Evolutionary conservation across 2,329 filamentous ascomycete species (phyloP).

Genomic region (Chrysoporthe deuterocubensis): DNA sequence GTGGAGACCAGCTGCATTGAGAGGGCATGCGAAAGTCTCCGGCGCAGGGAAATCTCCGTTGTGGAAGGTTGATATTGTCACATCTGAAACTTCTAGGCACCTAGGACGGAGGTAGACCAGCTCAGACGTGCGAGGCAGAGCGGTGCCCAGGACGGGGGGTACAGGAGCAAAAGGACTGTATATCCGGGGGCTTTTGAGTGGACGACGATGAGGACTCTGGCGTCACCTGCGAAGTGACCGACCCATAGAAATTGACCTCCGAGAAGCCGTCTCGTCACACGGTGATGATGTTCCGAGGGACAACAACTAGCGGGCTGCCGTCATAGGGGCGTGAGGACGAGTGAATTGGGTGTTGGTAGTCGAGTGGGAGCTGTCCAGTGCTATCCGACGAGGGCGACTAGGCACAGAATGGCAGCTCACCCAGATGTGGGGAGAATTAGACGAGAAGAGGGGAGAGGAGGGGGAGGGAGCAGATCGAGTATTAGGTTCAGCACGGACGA

Average conservation of each 20-base stretch:
- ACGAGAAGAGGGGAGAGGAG: background rate
- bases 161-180: constrained; percentile 13
- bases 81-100: constrained; percentile 3
- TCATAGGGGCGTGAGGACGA: background rate
- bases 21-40: constrained; percentile 17
- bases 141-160: constrained; percentile 13
- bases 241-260: background rate
- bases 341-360: background rate
- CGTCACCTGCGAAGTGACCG: background rate
- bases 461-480: background rate
- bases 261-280: constrained; percentile 4
- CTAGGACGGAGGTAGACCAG: constrained; percentile 15
- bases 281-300: background rate
- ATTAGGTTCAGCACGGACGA: constrained; percentile 1
- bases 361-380: background rate
- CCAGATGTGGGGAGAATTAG: background rate
- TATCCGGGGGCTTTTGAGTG: constrained; percentile 13
- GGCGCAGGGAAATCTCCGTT: background rate
- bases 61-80: background rate
- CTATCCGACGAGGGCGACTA: background rate
- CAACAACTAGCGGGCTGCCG: background rate
- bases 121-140: constrained; percentile 19
- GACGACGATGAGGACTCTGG: constrained; percentile 11
- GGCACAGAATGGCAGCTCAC: background rate
- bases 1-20: constrained; percentile 25